phyloP scores from a whole-genome alignment of 169 alveolate species.

The Amoebophrya sp. region DNA sequence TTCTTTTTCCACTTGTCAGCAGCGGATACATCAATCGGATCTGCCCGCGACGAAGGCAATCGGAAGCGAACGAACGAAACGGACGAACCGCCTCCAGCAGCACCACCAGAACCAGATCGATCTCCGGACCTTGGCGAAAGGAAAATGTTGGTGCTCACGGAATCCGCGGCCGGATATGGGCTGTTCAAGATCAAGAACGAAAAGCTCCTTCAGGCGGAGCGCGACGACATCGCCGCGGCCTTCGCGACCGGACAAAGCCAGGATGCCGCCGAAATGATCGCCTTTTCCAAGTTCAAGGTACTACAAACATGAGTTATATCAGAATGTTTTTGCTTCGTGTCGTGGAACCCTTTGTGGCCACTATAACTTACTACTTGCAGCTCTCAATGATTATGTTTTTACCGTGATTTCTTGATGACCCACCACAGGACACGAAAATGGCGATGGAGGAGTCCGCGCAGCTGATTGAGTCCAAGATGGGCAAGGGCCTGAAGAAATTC shows the following conservation, averaged over 20 bases:
- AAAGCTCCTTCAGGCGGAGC: slow-evolving; percentile 42
- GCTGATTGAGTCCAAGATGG: slow-evolving; percentile 51
- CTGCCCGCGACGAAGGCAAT: too few species aligned
- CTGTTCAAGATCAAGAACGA: slow-evolving; percentile 82
- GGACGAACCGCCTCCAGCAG: too few species aligned
- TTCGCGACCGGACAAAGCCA: background rate
- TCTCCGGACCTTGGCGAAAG: too few species aligned
- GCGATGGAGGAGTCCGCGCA: slow-evolving; percentile 69
- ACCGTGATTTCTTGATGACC: background rate
- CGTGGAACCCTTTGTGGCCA: background rate
- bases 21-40: too few species aligned
- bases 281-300: background rate
- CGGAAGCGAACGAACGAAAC: too few species aligned
- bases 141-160: slow-evolving; percentile 87
- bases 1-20: too few species aligned
- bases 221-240: slow-evolving; percentile 16
- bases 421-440: slow-evolving; percentile 56
- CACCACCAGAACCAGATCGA: too few species aligned
- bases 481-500: slow-evolving; percentile 71
- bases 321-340: background rate
- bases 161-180: slow-evolving; percentile 99
- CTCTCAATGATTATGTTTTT: background rate
- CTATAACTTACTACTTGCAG: background rate
- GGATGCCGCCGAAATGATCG: background rate
- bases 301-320: background rate